Conservation (phyloP, 306 rosid genomes). For the Ormosia emarginata region DNA sequence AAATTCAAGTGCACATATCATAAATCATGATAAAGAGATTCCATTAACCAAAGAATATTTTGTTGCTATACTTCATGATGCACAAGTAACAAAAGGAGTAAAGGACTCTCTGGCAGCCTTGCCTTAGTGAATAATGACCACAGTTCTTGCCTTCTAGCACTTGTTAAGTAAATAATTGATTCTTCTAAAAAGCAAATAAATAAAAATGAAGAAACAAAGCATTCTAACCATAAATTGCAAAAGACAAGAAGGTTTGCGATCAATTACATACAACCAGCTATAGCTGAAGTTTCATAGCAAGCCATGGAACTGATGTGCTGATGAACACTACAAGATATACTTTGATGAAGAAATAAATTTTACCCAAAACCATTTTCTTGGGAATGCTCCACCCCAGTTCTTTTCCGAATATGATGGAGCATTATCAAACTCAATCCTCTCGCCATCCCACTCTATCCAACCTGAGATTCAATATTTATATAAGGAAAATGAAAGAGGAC, state of each 20-base stretch:
- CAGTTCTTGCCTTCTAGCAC: background rate
- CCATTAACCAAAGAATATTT: background rate
- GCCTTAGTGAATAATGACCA: background rate
- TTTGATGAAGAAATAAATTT: conserved; percentile 24
- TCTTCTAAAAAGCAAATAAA: background rate
- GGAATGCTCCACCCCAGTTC: conserved; percentile 98
- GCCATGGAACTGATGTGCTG: background rate
- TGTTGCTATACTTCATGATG: background rate
- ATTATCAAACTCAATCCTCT: conserved; percentile 82
- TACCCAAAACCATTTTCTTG: conserved; percentile 99
- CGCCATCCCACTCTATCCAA: conserved; percentile 99
- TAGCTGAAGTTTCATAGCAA: conserved; percentile 8
- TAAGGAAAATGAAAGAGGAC: conserved; percentile 28
- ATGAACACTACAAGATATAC: conserved; percentile 14
- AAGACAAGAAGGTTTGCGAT: background rate
- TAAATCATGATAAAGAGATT: background rate
- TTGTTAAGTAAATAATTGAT: background rate
- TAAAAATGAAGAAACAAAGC: background rate
- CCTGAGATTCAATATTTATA: conserved; percentile 65
- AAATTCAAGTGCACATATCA: background rate
- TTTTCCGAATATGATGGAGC: conserved; percentile 95
- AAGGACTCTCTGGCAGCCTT: background rate
- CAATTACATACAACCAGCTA: background rate
- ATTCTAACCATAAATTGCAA: background rate
- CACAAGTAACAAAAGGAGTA: background rate